Evolutionary conservation across 2,329 filamentous ascomycete genomes (phyloP).

Genomic region (Ceratocystis cacaofunesta): DNA sequence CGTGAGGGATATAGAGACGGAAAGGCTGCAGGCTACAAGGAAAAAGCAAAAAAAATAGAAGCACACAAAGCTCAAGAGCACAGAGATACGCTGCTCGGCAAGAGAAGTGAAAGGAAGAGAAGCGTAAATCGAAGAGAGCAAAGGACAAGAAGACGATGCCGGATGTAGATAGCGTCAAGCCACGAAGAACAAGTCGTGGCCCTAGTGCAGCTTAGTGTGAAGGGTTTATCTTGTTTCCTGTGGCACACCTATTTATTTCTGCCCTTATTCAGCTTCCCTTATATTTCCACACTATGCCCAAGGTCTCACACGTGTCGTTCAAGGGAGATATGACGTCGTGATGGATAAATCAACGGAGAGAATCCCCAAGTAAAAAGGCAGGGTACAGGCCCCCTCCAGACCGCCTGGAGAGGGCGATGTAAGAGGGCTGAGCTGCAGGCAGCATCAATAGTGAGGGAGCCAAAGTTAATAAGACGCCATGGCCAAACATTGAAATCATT

Average conservation of each 20-base stretch:
- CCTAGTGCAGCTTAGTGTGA: neutral
- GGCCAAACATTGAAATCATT: too few relatives aligned
- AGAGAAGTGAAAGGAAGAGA: neutral
- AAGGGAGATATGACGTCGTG: conserved; percentile 1
- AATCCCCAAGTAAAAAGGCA: neutral
- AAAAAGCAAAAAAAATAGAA: neutral
- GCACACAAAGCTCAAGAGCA: neutral
- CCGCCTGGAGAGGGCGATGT: neutral
- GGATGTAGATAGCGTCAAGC: conserved; percentile 1
- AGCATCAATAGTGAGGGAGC: neutral
- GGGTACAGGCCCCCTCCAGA: neutral
- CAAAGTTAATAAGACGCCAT: neutral
- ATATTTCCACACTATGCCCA: neutral
- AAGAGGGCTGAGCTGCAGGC: neutral
- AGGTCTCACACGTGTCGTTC: conserved; percentile 4
- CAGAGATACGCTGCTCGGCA: neutral
- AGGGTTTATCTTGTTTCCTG: neutral
- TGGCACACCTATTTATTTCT: neutral
- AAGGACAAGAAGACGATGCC: neutral
- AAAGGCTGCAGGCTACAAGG: neutral
- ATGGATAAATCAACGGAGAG: neutral
- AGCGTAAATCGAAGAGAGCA: neutral
- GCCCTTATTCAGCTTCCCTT: neutral
- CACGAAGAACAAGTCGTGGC: neutral
- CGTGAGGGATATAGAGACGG: neutral